Conservation (phyloP, 345 rosid species). For the Citrus glauca region DNA sequence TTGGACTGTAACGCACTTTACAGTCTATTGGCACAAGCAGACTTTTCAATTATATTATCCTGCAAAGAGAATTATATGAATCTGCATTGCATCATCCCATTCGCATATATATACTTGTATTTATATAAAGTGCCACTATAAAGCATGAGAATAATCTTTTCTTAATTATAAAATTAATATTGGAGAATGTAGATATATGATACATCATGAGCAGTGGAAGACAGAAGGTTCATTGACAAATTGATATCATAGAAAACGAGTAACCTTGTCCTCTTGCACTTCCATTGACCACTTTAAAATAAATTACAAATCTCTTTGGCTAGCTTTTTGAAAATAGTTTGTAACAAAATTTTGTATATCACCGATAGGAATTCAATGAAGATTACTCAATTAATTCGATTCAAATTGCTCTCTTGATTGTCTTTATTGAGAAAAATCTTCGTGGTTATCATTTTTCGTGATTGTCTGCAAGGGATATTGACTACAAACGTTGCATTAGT, state of each 20-base stretch:
- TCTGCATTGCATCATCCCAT: background rate
- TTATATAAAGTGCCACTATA: background rate
- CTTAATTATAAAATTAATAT: background rate
- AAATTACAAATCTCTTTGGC: too few species aligned
- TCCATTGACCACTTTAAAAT: background rate
- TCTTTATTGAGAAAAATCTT: too few species aligned
- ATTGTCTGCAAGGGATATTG: too few species aligned
- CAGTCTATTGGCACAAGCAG: conserved; percentile 21
- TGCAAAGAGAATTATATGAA: conserved; percentile 15
- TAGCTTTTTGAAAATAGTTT: too few species aligned
- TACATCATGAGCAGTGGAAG: conserved; percentile 20
- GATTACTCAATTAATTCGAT: too few species aligned
- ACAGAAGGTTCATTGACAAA: conserved; percentile 15
- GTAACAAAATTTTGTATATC: too few species aligned
- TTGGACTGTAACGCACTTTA: conserved; percentile 31
- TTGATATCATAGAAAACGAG: background rate
- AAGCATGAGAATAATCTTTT: conserved; percentile 1
- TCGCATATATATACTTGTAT: background rate
- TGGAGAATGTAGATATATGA: background rate
- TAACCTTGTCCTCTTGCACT: background rate
- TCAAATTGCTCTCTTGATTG: too few species aligned
- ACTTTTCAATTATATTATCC: conserved; percentile 19
- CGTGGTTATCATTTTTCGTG: too few species aligned
- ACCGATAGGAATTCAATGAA: too few species aligned
- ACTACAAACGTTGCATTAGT: too few species aligned